Conservation (phyloP, 1,139 yeast genomes). For the Pichia sp. region DNA sequence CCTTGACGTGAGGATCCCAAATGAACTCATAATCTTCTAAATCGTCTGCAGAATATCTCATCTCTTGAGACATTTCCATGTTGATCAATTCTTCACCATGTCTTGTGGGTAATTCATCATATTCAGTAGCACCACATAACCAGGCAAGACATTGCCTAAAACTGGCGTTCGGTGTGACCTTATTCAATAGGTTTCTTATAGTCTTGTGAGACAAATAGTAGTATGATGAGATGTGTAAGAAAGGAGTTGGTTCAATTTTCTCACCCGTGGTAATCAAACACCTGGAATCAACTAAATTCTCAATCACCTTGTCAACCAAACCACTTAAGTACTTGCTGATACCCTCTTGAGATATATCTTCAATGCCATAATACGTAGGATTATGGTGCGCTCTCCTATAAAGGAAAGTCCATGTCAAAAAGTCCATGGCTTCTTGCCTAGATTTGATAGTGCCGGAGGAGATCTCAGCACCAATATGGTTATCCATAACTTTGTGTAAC, state of each 20-base stretch:
- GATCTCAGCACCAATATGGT: constrained; percentile 96
- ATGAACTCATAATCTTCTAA: constrained; percentile 54
- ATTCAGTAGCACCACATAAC: constrained; percentile 78
- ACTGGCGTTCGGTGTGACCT: constrained; percentile 42
- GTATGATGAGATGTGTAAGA: constrained; percentile 78
- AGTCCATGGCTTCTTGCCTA: constrained; percentile 87
- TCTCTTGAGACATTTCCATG: constrained; percentile 76
- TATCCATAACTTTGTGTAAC: constrained; percentile 83
- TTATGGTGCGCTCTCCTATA: constrained; percentile 92
- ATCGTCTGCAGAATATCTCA: constrained; percentile 71
- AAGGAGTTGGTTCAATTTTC: constrained; percentile 63
- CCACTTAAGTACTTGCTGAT: constrained; percentile 64
- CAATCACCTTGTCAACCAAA: constrained; percentile 65
- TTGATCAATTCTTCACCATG: constrained; percentile 94
- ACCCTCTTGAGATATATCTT: constrained; percentile 59
- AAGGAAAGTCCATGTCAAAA: constrained; percentile 90
- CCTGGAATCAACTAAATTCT: constrained; percentile 60
- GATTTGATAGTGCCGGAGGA: constrained; percentile 78
- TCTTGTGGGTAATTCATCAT: constrained; percentile 87
- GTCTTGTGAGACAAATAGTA: constrained; percentile 93
- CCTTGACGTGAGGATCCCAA: constrained; percentile 96
- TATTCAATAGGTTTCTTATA: constrained; percentile 56
- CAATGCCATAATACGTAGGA: constrained; percentile 91
- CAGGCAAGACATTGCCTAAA: constrained; percentile 67
- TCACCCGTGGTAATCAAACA: constrained; percentile 56